Evolutionary conservation across 2,329 filamentous ascomycete genomes (phyloP), one percentile per base, ranked within the genome.

Genomic region (Aspergillus sp.): DNA sequence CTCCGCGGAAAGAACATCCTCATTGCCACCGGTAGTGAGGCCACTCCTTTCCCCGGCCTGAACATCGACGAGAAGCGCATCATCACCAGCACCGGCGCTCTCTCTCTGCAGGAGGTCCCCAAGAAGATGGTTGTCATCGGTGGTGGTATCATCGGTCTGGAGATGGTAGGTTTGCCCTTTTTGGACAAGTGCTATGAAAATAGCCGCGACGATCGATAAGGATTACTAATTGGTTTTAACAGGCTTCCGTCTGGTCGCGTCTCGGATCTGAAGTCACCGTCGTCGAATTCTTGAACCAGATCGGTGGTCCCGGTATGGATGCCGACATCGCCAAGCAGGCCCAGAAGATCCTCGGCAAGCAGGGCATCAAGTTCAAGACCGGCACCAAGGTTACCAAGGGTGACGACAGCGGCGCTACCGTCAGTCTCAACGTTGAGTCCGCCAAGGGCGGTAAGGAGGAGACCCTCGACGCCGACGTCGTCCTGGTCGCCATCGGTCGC

Each of bases 241-340:
- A 87, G 85, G 87, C 83, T 65, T 98, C 94, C 55, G 95, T 99
- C 56, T 99, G 95, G 95, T 96, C 92, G 62, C 87, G 95, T 72
- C 84, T 99, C 63, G 95, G 95, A 65, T 80, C 92, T 65, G 91
- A 98, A 80, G 95, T 99, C 61, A 99, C 95, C 63, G 93, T 99
- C 60, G 93, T 99, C 59, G 95, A 99, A 81, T 99, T 95, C 81
- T 84, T 99, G 58, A 87, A 89, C 72, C 93, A 97, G 82, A 98
- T 99, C 68, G 95, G 95, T 79, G 95, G 95, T 59, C 95, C 95
- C 52, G 95, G 95, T 70, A 99, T 99, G 95, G 95, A 99, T 75
- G 79, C 85, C 52, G 95, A 99, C 77, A 91, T 98, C 71, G 86
- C 93, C 73, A 99, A 98, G 84, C 82, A 87, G 72, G 84, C 90